Percentiles rank a stretch among this genome's conserved stretches.
Evolutionary conservation across 2,329 filamentous ascomycete genomes (phyloP).

Genomic region (Blastomyces silverae): DNA sequence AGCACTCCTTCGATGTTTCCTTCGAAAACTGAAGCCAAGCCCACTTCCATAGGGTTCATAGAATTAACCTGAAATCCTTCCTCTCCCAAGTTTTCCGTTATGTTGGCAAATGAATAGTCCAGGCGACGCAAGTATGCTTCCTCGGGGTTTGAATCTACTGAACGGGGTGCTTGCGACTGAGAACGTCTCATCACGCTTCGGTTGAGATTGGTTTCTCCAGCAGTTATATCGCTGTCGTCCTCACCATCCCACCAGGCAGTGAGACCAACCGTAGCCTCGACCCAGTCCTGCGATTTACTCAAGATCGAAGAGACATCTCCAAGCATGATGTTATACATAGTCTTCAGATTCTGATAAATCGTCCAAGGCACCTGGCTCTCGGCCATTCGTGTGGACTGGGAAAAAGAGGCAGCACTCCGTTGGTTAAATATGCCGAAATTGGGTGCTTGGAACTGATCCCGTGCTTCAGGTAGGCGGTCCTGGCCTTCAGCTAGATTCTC

Average conservation of each 20-base stretch:
- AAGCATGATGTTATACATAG: slow-evolving; percentile 72
- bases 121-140: slow-evolving; percentile 70
- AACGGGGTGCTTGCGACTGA: slow-evolving; percentile 36
- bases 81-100: slow-evolving; percentile 59
- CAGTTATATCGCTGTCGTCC: slow-evolving; percentile 47
- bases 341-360: slow-evolving; percentile 76
- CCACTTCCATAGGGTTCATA: slow-evolving; percentile 69
- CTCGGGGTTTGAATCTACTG: slow-evolving; percentile 49
- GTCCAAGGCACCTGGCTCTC: slow-evolving; percentile 84
- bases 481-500: slow-evolving; percentile 72
- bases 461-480: slow-evolving; percentile 44
- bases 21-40: slow-evolving; percentile 73
- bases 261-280: slow-evolving; percentile 76
- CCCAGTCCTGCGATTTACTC: slow-evolving; percentile 77
- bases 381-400: slow-evolving; percentile 62
- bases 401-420: slow-evolving; percentile 55
- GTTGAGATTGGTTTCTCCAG: slow-evolving; percentile 22
- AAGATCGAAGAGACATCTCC: slow-evolving; percentile 71
- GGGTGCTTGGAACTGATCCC: slow-evolving; percentile 41
- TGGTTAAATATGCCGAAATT: slow-evolving; percentile 40
- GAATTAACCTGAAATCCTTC: slow-evolving; percentile 65
- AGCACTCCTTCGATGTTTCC: slow-evolving; percentile 72
- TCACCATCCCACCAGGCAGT: slow-evolving; percentile 89
- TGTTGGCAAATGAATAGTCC: slow-evolving; percentile 59
- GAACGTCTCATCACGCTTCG: slow-evolving; percentile 14